Evolutionary conservation across 306 rosid species (phyloP), one percentile per base, ranked within the genome.

Genomic region (Rubus parviflorus): DNA sequence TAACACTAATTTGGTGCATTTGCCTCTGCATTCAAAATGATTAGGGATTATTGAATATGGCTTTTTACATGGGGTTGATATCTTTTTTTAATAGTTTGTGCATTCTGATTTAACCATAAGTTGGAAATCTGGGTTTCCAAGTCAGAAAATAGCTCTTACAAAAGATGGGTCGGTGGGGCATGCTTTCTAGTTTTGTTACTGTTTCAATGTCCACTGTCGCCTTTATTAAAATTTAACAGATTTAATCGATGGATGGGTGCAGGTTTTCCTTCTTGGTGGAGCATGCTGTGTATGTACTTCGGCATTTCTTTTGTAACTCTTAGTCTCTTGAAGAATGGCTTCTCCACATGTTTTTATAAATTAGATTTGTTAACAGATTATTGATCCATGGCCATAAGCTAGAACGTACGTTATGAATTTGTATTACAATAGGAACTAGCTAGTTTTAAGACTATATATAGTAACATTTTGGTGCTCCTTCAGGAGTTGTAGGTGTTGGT

Each of bases 281-380:
- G 99, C 99, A 77, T 75, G 91, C 20, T 92, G 96, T 64, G 97
- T 97, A 12, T 95, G 99, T 78, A 92, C 98, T 7, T 95, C n/a
- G 96, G 96, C 99, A 95, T 89, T 95, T 95, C 95, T 95, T 95
- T 78, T 92, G 91, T 85, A 92, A 95, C 83, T 87, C 97, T 0
- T 90, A 95, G 72, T 88, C 99, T 51, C 89, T 92, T 16, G 93
- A 53, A 41, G 0, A 30, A 17, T 68, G 7, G 6, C 12, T 37
- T 80, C 68, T 66, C 46, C 35, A 10, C 35, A 10, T 10, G 40
- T 40, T 62, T 78, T n/a, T 30, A 30, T 20, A 4, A 23, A 38
- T 54, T 45, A 53, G 72, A 63, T 63, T 58, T 47, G 45, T 30
- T 30, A 73, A 41, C 67, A 56, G 7, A 56, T 13, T 38, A 14